Base-by-base conservation (phyloP, 2,329 filamentous ascomycete species). In the Botrytis galanthina region DNA sequence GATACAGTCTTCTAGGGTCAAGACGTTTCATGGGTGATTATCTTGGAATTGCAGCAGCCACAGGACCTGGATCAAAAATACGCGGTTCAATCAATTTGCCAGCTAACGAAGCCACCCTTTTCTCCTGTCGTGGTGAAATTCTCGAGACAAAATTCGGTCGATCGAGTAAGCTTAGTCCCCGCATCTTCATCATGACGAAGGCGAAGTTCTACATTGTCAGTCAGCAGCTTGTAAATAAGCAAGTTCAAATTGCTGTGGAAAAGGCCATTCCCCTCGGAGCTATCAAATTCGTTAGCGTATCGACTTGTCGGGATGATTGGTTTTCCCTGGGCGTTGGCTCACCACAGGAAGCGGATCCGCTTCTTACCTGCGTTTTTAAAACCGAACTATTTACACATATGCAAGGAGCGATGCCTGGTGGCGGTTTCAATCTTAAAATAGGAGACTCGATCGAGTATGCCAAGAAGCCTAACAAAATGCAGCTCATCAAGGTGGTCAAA, bases 341-440 rank as follows among this genome's bases (percentile, higher is more conserved):
- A 46, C 91, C 91, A 14, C 94, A 97, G 80, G 95, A 98, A 81
- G 87, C 96, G 0, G 96, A 99, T 82, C 94, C 96, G n/a, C 86
- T 99, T 35, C 83, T 99, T 79, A 97, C 91, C 83, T 99, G 96
- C 80, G 85, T 98, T 32, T 90, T 99, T 83, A 99, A 99, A 86
- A 99, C 96, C 0, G 96, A 99, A 80, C 91, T 99, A 83, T 97
- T 98, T 81, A 97, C 95, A 0, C 95, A 98, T 76, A 90, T 99
- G 84, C 90, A 91, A 80, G 90, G 89, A 69, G 90, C 90, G 70
- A 92, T 97, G 83, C 91, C 92, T 63, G 80, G 75, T 4, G 93
- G 92, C 14, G 91, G 93, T 16, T 88, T 97, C 80, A 94, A 91
- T 80, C 84, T 99, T 66, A 94, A 93, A 83, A 92, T 98, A 75